Percentiles rank a stretch among this genome's conserved stretches.
Conservation (phyloP, 345 rosid genomes). For the Hevea brasiliensis region DNA sequence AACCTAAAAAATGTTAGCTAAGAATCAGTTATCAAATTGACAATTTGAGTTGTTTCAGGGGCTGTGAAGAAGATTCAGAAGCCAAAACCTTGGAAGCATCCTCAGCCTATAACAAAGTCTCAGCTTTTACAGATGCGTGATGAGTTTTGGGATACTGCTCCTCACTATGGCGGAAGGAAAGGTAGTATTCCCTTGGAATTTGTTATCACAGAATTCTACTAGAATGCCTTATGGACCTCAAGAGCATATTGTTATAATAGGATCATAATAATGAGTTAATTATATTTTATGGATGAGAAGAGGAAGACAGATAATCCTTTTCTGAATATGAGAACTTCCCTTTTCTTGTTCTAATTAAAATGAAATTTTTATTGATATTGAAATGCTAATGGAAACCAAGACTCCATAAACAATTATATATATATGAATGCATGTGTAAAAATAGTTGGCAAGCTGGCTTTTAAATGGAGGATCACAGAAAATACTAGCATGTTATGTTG, state of each 20-base stretch:
- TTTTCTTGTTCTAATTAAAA: not conserved
- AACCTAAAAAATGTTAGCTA: not conserved
- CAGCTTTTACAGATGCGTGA: conserved; percentile 74
- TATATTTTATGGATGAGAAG: not conserved
- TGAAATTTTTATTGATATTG: not conserved
- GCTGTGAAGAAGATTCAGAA: conserved; percentile 66
- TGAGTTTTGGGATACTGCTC: conserved; percentile 97
- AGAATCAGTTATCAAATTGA: not conserved
- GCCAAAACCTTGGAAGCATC: conserved; percentile 91
- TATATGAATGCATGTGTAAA: not conserved
- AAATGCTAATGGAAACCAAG: no score
- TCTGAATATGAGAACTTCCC: not conserved
- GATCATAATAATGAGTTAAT: not conserved
- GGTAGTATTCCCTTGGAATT: conserved; percentile 33
- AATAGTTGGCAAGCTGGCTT: not conserved
- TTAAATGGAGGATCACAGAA: not conserved
- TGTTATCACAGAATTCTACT: not conserved
- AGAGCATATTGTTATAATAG: not conserved
- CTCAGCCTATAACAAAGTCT: conserved; percentile 70
- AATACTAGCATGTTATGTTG: not conserved
- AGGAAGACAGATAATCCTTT: not conserved
- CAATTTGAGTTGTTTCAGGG: conserved; percentile 36
- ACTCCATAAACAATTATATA: not conserved
- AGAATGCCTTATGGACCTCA: not conserved
- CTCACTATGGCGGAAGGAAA: conserved; percentile 89